Conservation (phyloP, 352 stramenopile genomes). For the Albugo laibachii region DNA sequence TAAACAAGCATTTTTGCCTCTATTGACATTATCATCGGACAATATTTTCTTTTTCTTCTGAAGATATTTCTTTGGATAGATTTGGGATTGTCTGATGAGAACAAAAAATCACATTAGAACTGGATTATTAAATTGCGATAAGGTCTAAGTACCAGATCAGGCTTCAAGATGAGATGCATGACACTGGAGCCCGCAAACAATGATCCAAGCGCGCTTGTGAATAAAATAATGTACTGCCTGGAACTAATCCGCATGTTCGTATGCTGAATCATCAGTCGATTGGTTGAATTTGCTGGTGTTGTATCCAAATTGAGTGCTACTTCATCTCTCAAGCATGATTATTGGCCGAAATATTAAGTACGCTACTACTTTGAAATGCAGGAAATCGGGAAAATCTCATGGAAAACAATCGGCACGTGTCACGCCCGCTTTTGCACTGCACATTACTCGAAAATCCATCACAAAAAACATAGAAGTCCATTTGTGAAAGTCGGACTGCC, state of each 20-base stretch:
- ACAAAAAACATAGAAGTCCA: conserved; percentile 25
- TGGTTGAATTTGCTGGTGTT: not conserved
- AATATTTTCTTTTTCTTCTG: conserved; percentile 3
- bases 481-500: conserved; percentile 54
- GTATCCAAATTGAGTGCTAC: not conserved
- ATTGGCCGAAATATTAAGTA: not conserved
- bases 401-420: too few species aligned
- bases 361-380: not conserved
- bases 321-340: not conserved
- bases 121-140: not conserved
- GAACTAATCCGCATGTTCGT: conserved; percentile 30
- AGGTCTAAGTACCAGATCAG: conserved; percentile 32
- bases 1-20: too few species aligned
- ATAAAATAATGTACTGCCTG: conserved; percentile 60
- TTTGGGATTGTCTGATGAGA: conserved; percentile 25
- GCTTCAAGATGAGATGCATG: conserved; percentile 70
- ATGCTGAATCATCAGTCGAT: not conserved
- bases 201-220: conserved; percentile 45
- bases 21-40: too few species aligned
- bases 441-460: too few species aligned
- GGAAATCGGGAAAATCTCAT: not conserved
- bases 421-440: too few species aligned
- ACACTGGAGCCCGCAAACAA: conserved; percentile 66
- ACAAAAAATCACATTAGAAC: conserved; percentile 5
- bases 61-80: conserved; percentile 9